Base-by-base conservation (phyloP, 1,284 basidiomycete species). In the Athelia sp. region DNA sequence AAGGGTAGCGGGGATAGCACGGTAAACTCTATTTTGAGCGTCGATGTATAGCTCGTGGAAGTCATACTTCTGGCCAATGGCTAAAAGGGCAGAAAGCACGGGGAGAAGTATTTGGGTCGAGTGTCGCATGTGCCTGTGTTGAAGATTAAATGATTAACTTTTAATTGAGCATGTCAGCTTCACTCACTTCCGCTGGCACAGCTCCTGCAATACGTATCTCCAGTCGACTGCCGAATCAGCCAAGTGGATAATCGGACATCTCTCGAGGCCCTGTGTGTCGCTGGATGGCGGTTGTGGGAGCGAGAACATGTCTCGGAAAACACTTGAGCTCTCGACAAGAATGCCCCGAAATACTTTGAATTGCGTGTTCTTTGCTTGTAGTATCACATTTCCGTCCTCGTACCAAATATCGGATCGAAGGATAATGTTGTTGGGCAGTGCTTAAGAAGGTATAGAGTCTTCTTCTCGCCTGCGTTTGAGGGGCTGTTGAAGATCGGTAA, bases 311-410 rank as follows among this genome's bases (percentile, higher is more conserved):
- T 59, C 61, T 19, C 51, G 52, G 47, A 65, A 62, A 22, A 65
- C 58, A 26, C 54, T 51, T 2, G 63, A 64, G 23, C 59, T 54
- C 3, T 53, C 44, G 1, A 56, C 53, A 21, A 64, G 54, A 29
- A 60, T 45, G 26, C 62, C 54, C 26, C 54, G 51, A 47, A 60
- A 58, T 14, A 65, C 55, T 10, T 57, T 52, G 52, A 63, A 65
- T 1, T 54, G 53, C 2, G 47, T 51, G 10, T 48, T 50, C 35
- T 54, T 55, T 23, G 56, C 56, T 9, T 58, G 44, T 11, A 65
- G 53, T 31, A 65, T 51, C 44, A 63, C 53, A 49, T 61, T 65
- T 11, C 63, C 63, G 52, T 63, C 63, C 2, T 56, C 52, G 45
- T 53, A 54, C 62, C 62, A 64, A 21, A 62, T 40, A 22, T 40